Percentiles rank a stretch among this genome's conserved stretches.
These are phyloP conservation scores for Mucor circinelloides DNA, from an alignment of 371 early-diverging fungal genomes.

Conservation along the genomic window DNA sequence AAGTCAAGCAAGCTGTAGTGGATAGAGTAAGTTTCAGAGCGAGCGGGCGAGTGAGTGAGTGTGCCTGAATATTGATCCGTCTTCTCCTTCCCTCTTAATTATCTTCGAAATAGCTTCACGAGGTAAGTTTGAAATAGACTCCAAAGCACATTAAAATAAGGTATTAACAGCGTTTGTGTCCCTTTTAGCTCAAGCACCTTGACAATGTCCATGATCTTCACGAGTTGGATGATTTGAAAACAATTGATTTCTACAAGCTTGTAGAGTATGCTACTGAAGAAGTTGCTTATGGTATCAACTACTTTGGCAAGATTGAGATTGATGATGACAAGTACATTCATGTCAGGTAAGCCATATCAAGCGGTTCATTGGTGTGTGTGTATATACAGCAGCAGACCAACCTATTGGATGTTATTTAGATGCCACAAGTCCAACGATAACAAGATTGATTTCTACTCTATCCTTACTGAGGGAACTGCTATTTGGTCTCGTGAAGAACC, in stretches of 20 bases:
- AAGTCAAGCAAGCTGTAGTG: conserved; percentile 42
- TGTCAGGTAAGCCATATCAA: conserved; percentile 37
- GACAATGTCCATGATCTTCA: conserved; percentile 54
- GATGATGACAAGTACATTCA: conserved; percentile 54
- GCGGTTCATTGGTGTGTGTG: not conserved
- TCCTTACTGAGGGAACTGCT: conserved; percentile 52
- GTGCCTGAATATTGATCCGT: not conserved
- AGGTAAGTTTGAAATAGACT: conserved; percentile 12
- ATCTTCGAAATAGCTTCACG: conserved; percentile 23
- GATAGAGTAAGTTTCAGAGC: conserved; percentile 27
- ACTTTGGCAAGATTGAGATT: conserved; percentile 57
- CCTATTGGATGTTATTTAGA: conserved; percentile 16
- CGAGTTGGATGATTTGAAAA: conserved; percentile 50
- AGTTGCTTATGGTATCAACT: conserved; percentile 56
- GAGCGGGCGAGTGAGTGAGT: not conserved
- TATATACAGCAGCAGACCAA: not conserved
- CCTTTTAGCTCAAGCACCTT: conserved; percentile 36
- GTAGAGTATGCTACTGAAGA: conserved; percentile 54
- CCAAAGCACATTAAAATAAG: not conserved
- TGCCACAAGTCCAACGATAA: conserved; percentile 46
- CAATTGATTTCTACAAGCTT: conserved; percentile 47
- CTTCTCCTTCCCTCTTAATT: not conserved
- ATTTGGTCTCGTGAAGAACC: conserved; percentile 59
- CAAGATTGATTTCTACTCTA: conserved; percentile 43
- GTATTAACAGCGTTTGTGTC: not conserved